Conservation (phyloP, 228 moss, liverwort and hornwort genomes). For the Sphagnum fallax region DNA sequence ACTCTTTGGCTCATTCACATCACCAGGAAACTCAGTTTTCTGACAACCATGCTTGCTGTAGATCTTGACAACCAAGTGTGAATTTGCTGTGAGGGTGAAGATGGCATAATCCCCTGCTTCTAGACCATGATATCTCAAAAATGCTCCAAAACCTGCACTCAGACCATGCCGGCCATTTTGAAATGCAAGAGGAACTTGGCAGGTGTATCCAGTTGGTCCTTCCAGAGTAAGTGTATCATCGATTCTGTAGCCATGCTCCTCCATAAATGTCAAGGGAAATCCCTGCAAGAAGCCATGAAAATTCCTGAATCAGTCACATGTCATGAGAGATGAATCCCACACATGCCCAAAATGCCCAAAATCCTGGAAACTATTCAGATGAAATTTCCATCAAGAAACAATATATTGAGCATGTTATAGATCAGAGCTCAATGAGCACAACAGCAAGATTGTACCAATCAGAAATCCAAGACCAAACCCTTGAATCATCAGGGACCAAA, state of each 20-base stretch:
- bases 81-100: constrained; percentile 16
- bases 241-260: constrained; percentile 11
- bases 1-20: too few species aligned
- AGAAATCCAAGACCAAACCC: too few species aligned
- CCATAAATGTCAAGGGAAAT: constrained; percentile 17
- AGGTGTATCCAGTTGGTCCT: constrained; percentile 19
- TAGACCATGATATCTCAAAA: constrained; percentile 15
- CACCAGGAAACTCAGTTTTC: neutral
- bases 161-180: constrained; percentile 3
- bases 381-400: neutral
- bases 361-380: neutral
- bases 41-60: constrained; percentile 12
- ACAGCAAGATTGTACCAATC: neutral
- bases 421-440: neutral
- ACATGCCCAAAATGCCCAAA: neutral
- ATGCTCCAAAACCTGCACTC: constrained; percentile 1
- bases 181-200: neutral
- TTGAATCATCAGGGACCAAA: neutral
- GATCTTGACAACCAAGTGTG: constrained; percentile 8
- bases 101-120: constrained; percentile 16
- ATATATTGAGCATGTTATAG: neutral
- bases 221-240: constrained; percentile 5
- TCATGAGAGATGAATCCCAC: neutral
- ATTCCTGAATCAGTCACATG: neutral
- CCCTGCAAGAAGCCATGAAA: constrained; percentile 7